These are phyloP conservation scores for Blumeriella jaapii DNA, from an alignment of 2,329 filamentous ascomycete genomes.

Conservation along the genomic window DNA sequence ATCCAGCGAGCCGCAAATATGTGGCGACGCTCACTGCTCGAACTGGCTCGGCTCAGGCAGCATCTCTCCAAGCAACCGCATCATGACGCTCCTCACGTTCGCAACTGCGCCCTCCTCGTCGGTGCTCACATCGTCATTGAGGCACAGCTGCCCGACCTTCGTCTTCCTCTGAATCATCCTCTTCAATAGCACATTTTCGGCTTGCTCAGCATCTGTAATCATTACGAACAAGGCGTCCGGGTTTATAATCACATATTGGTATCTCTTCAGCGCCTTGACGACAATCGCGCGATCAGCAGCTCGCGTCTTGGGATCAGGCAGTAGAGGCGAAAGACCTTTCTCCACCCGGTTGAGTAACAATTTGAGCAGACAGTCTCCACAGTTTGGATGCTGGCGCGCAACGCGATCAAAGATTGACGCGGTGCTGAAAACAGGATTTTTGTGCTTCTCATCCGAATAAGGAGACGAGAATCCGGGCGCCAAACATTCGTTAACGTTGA, in stretches of 20 bases:
- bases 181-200: constrained; percentile 29
- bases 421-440: constrained; percentile 30
- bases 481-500: constrained; percentile 32
- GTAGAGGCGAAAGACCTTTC: constrained; percentile 29
- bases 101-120: constrained; percentile 28
- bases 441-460: constrained; percentile 26
- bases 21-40: too few species aligned
- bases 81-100: constrained; percentile 27
- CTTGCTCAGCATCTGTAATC: constrained; percentile 34
- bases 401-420: constrained; percentile 31
- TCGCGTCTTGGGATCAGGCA: constrained; percentile 27
- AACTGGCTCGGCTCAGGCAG: constrained; percentile 12
- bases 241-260: constrained; percentile 32
- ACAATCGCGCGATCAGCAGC: constrained; percentile 27
- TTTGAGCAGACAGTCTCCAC: constrained; percentile 33
- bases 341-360: constrained; percentile 29
- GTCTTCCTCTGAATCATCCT: constrained; percentile 27
- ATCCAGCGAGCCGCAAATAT: too few species aligned
- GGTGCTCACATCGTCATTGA: constrained; percentile 34
- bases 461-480: constrained; percentile 31
- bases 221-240: constrained; percentile 32
- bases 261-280: constrained; percentile 31
- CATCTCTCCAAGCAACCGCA: constrained; percentile 29
- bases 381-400: constrained; percentile 29
- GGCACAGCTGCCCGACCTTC: constrained; percentile 30